Base-by-base conservation (phyloP, 2,329 filamentous ascomycete genomes). In the Monilinia fructigena region DNA sequence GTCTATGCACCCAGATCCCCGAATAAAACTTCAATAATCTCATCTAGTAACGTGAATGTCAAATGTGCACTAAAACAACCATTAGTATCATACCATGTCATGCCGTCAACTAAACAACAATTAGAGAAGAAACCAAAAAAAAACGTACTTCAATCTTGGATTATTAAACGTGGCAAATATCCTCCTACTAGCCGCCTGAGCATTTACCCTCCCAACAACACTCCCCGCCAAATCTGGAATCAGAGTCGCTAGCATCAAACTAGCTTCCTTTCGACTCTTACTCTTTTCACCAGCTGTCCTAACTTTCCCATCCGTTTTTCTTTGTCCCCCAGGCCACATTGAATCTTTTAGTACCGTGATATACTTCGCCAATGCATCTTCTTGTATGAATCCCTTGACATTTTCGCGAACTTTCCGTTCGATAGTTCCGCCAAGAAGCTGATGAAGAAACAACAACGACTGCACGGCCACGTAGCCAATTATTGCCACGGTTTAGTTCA, bases 81-180 rank as follows among this genome's bases (percentile, higher is more conserved):
- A 26, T 61, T 61, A 60, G 56, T 50, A 20, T 48, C 5, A n/a
- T 38, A 2, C 31, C 42, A 48, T 31, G 3, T 42, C 28, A 35
- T 11, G 31, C 20, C 23, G 11, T 7, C 12, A 20, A 16, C 4
- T 52, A 35, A 7, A 4, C 1, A 48, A 11, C n/a, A 4, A n/a
- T 12, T 11, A 60, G 35, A 2, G n/a, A 35, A 7, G 11, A 45
- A 26, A 52, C 54, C 48, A 20, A 48, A 38, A 53, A 28, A 71
- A 55, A 59, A 86, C 89, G 82, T 80, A 93, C 90, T 98, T 97
- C 72, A 99, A 81, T 70, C 92, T 84, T 67, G 87, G 84, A 78
- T 98, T 99, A 78, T 99, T 99, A 72, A 98, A 81, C 55, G 91
- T 93, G 12, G 93, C 93, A 80, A 96, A 92, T 58, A 98, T 86